phyloP scores from a whole-genome alignment of 148 eudicot species.

The Rhododendron ovatum region DNA sequence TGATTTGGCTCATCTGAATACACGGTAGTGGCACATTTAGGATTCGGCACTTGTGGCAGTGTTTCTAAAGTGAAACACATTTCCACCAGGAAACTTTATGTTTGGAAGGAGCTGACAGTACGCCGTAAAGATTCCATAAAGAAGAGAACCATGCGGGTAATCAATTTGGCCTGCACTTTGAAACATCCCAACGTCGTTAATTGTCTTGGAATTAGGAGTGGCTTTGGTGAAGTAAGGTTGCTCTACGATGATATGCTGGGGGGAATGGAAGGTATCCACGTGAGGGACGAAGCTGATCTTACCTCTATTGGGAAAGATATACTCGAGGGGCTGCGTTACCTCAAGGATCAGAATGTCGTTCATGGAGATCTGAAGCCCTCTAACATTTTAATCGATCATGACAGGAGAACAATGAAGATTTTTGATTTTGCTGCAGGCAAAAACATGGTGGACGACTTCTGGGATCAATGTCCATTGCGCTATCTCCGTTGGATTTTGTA shows the following conservation, averaged over 20 bases:
- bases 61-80: no score
- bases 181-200: neutral
- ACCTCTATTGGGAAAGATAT: neutral
- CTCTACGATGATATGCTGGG: neutral
- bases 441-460: neutral
- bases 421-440: neutral
- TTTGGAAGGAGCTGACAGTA: neutral
- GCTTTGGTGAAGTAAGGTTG: neutral
- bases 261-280: neutral
- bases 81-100: no score
- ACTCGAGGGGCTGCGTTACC: no score
- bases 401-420: neutral
- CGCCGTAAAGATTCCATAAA: neutral
- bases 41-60: neutral
- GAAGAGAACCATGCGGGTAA: neutral
- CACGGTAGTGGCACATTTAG: neutral
- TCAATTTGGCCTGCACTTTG: neutral
- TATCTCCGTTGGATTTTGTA: neutral
- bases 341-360: neutral
- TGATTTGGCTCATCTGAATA: neutral
- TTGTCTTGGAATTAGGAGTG: neutral
- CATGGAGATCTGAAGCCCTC: neutral
- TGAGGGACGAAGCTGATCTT: neutral
- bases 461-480: neutral
- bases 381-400: neutral